These are phyloP conservation scores for Clonostachys byssicola DNA, from an alignment of 2,329 filamentous ascomycete genomes.

Conservation along the genomic window DNA sequence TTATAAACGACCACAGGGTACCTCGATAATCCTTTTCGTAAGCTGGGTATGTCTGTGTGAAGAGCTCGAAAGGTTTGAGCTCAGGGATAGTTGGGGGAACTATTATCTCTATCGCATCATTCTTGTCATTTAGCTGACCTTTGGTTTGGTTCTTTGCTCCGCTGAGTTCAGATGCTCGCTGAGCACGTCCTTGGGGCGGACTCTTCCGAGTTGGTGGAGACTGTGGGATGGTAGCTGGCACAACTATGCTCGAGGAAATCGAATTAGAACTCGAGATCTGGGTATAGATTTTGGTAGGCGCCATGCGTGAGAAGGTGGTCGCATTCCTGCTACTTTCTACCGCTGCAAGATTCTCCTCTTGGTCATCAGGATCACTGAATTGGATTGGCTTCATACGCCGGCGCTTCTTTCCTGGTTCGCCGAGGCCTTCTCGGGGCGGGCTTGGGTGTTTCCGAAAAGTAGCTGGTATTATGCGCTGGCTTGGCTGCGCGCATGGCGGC, in stretches of 20 bases:
- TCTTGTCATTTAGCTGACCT: no score
- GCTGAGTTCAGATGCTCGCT: no score
- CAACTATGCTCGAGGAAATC: not conserved
- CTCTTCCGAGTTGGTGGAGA: no score
- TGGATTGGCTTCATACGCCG: slow-evolving; percentile 2
- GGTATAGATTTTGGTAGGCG: not conserved
- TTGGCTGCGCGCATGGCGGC: slow-evolving; percentile 14
- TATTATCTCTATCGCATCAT: no score
- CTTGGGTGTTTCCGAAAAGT: slow-evolving; percentile 2
- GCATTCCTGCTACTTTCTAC: not conserved
- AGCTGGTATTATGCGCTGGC: slow-evolving; percentile 5
- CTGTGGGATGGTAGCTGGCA: slow-evolving; percentile 1
- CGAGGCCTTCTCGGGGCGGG: no score
- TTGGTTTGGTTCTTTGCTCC: no score
- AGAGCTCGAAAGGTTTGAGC: slow-evolving; percentile 17
- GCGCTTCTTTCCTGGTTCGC: not conserved
- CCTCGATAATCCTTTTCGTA: slow-evolving; percentile 33
- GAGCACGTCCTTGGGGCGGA: no score
- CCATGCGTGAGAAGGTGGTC: slow-evolving; percentile 1
- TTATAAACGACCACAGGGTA: slow-evolving; percentile 33
- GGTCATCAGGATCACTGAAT: not conserved
- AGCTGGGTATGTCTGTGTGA: slow-evolving; percentile 34
- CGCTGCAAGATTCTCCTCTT: not conserved
- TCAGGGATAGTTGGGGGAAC: not conserved
- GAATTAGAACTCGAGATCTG: slow-evolving; percentile 2